These are phyloP conservation scores for Flaveria linearis DNA, from an alignment of 129 eudicot genomes.

Conservation along the genomic window DNA sequence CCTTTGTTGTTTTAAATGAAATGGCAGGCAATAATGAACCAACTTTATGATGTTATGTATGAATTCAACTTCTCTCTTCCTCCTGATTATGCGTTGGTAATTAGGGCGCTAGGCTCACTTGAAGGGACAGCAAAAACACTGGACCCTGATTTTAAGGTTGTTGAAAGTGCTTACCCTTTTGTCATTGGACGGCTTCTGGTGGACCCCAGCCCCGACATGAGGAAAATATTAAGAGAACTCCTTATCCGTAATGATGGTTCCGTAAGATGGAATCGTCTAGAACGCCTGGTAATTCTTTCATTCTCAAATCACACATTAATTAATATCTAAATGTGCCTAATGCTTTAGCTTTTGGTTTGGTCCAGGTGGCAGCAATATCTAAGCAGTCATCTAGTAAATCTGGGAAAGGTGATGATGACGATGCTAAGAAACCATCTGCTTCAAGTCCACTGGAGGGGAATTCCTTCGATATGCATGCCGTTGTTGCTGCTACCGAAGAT, in stretches of 20 bases:
- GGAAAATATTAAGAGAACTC: constrained; percentile 87
- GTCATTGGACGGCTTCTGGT: constrained; percentile 85
- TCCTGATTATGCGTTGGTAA: constrained; percentile 94
- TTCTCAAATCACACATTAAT: constrained; percentile 4
- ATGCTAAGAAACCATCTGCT: constrained; percentile 34
- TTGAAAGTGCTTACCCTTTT: constrained; percentile 97
- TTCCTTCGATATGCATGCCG: constrained; percentile 75
- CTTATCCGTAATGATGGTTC: constrained; percentile 92
- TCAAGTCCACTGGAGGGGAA: constrained; percentile 68
- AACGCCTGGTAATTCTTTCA: constrained; percentile 59
- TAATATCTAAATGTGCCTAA: not conserved
- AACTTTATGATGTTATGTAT: constrained; percentile 90
- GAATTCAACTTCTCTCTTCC: constrained; percentile 95
- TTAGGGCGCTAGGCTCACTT: constrained; percentile 93
- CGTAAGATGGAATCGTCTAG: constrained; percentile 93
- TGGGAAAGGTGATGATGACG: constrained; percentile 13
- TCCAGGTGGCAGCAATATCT: constrained; percentile 87
- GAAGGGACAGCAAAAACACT: constrained; percentile 97
- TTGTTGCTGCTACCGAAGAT: constrained; percentile 95
- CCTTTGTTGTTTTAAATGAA: constrained; percentile 1
- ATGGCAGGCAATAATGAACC: constrained; percentile 88
- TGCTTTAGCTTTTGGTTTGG: constrained; percentile 14
- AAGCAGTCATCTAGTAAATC: constrained; percentile 58
- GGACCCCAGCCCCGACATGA: constrained; percentile 96
- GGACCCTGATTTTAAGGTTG: constrained; percentile 93